A percentile compares a stretch with the other conserved stretches of the same genome.
These are phyloP conservation scores for Escovopsis sp. DNA, from an alignment of 2,329 filamentous ascomycete species.

Conservation along the genomic window DNA sequence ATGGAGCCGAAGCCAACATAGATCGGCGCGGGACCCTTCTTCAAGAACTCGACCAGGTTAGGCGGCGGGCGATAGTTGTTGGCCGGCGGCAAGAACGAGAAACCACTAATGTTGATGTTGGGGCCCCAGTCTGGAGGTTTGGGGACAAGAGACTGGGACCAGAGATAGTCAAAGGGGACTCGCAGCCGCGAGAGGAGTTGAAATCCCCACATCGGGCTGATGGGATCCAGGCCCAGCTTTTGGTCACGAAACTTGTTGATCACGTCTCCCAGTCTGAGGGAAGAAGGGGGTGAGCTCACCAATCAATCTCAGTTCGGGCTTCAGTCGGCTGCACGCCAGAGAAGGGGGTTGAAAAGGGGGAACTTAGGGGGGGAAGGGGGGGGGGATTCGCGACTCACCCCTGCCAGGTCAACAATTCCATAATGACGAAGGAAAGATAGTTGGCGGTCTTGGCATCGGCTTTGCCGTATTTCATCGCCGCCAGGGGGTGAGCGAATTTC, in stretches of 20 bases:
- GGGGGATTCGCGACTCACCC: slow-evolving; percentile 1
- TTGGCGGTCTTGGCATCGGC: slow-evolving; percentile 46
- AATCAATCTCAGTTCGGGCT: too few relatives aligned
- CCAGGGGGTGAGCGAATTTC: slow-evolving; percentile 52
- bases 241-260: slow-evolving; percentile 54
- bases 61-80: slow-evolving; percentile 35
- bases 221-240: slow-evolving; percentile 44
- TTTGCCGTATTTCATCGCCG: slow-evolving; percentile 40
- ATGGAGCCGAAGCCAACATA: slow-evolving; percentile 56
- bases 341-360: too few relatives aligned
- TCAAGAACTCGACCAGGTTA: slow-evolving; percentile 38
- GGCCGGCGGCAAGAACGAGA: slow-evolving; percentile 42
- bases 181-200: slow-evolving; percentile 45
- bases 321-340: too few relatives aligned
- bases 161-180: slow-evolving; percentile 56
- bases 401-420: slow-evolving; percentile 5
- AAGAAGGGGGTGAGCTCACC: slow-evolving; percentile 46
- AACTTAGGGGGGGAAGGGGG: too few relatives aligned
- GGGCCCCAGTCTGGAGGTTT: slow-evolving; percentile 47
- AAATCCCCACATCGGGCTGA: slow-evolving; percentile 51
- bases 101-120: slow-evolving; percentile 45
- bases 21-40: slow-evolving; percentile 40
- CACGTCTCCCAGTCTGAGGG: slow-evolving; percentile 49
- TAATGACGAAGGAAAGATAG: slow-evolving; percentile 41
- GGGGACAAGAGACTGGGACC: slow-evolving; percentile 50